These are phyloP conservation scores for Lactuca saligna DNA, from an alignment of 129 eudicot species.

Conservation along the genomic window DNA sequence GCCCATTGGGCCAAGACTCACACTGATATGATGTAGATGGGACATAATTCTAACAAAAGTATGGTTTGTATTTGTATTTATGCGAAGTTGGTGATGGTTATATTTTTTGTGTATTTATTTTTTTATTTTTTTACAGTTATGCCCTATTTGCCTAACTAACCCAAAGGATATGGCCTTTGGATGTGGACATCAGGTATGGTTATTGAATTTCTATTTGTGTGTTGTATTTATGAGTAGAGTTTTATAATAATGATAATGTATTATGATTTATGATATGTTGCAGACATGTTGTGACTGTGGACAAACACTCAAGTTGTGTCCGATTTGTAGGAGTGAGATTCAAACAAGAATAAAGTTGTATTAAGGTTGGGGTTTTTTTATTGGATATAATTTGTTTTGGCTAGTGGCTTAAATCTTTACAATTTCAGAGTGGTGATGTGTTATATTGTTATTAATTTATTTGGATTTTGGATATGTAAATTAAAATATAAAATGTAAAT, in stretches of 20 bases:
- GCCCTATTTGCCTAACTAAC: slow-evolving; percentile 84
- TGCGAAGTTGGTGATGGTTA: neutral
- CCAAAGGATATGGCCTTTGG: slow-evolving; percentile 95
- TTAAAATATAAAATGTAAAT: slow-evolving; percentile 22
- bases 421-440: neutral
- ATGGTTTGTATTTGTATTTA: neutral
- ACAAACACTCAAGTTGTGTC: slow-evolving; percentile 63
- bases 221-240: neutral
- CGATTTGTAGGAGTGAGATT: slow-evolving; percentile 74
- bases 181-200: slow-evolving; percentile 94
- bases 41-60: no score
- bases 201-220: neutral
- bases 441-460: slow-evolving; percentile 9
- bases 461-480: slow-evolving; percentile 25
- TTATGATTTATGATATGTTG: slow-evolving; percentile 13
- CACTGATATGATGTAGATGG: no score
- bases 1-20: no score
- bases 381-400: neutral
- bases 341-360: slow-evolving; percentile 83
- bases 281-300: slow-evolving; percentile 98
- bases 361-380: slow-evolving; percentile 34
- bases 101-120: slow-evolving; percentile 5
- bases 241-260: neutral
- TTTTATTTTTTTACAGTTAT: slow-evolving; percentile 55
- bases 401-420: slow-evolving; percentile 14